phyloP scores from a whole-genome alignment of 2,329 filamentous ascomycete species.

The Trichoderma sp. region DNA sequence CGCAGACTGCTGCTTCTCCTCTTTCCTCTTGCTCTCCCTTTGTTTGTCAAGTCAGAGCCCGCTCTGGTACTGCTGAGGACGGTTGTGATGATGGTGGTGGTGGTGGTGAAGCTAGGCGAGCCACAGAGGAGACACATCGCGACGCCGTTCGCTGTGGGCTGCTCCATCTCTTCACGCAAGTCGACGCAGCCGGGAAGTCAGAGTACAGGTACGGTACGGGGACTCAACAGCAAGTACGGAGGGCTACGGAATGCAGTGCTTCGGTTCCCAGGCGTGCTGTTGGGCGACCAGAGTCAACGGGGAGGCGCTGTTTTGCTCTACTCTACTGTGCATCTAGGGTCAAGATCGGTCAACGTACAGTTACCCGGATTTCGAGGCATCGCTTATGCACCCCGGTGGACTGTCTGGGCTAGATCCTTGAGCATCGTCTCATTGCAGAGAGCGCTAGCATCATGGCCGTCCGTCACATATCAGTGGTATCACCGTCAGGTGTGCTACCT shows the following conservation, averaged over 20 bases:
- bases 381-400: slow-evolving; percentile 25
- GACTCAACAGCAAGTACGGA: not conserved
- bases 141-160: not conserved
- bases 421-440: not conserved
- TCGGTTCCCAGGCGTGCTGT: too few relatives aligned
- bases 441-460: slow-evolving; percentile 9
- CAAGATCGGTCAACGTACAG: not conserved
- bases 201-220: too few relatives aligned
- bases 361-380: slow-evolving; percentile 9
- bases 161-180: not conserved
- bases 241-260: not conserved
- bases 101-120: slow-evolving; percentile 10
- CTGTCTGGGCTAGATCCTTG: slow-evolving; percentile 13
- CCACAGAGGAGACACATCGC: not conserved
- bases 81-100: not conserved
- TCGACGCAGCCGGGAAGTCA: not conserved
- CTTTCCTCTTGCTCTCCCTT: not conserved
- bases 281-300: not conserved
- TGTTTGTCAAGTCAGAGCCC: not conserved
- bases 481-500: slow-evolving; percentile 4
- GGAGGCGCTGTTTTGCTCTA: not conserved
- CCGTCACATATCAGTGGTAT: not conserved
- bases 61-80: not conserved
- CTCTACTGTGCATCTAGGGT: not conserved
- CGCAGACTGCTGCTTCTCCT: slow-evolving; percentile 1